Evolutionary conservation across 2,329 filamentous ascomycete species (phyloP), one percentile per base, ranked within the genome.

Genomic region (Aspergillus awamori): DNA sequence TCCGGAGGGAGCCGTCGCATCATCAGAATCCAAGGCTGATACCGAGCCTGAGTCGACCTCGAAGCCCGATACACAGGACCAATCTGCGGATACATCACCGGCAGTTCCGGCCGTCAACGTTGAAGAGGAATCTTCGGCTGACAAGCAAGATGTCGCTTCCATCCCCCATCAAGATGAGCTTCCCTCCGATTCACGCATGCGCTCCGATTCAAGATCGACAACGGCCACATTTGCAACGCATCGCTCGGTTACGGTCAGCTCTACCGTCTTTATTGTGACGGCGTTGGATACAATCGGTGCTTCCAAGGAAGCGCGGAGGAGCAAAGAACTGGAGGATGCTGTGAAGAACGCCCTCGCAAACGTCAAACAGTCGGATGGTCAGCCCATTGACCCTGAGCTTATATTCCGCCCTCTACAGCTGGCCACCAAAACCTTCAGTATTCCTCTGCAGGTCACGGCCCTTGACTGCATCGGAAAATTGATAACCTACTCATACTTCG

Each of bases 401-500:
- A 88, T 99, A 69, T 99, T 99, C 73, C 88, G 90, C 67, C 95
- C 95, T 13, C 80, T 99, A 33, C 91, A 96, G 73, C 85, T 98
- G 45, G 95, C 96, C 52, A 94, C 93, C 38, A 92, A 93, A 74
- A 90, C 92, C 8, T 86, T 89, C 70, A 97, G 92, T 71, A 89
- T 94, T 57, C 87, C 92, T 61, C 84, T 99, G 51, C 91, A 93
- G 62, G 96, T 93, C 22, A 91, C 91, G 39, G 93, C 95, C 6
- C 87, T 99, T 72, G 95, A 99, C 79, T 98, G 94, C 79, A 97
- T 99, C 71, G 95, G 96, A 71, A 99, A 99, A 82, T 88, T 99
- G 65, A 98, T 98, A 75, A 97, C 94, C 71, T 99, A 97, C 77
- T 97, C 95, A 17, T 98, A 98, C 82, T 98, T 99, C 77, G 94